Percentiles rank a stretch among this genome's conserved stretches.
These are phyloP conservation scores for Mycena metata DNA, from an alignment of 768 basidiomycete genomes.

Conservation along the genomic window DNA sequence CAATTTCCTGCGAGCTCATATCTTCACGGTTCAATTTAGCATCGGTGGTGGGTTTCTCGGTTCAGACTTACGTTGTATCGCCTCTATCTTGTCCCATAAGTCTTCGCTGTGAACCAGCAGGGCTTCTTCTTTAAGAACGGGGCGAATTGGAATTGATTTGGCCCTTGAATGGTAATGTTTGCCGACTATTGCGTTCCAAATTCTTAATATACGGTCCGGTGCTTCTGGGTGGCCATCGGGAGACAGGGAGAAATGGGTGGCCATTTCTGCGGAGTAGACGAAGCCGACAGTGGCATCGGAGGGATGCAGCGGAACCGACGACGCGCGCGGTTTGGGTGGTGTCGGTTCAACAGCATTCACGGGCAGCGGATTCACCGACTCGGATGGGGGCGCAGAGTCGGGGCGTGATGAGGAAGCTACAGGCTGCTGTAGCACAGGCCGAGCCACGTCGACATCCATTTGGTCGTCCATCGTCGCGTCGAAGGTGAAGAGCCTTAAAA, in stretches of 20 bases:
- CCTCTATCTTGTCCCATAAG: slow-evolving; percentile 92
- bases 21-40: slow-evolving; percentile 55
- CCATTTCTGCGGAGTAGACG: slow-evolving; percentile 91
- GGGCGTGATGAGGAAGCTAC: background rate
- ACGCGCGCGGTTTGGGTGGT: slow-evolving; percentile 48
- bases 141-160: slow-evolving; percentile 82
- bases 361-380: no score
- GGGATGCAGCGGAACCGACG: slow-evolving; percentile 57
- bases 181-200: slow-evolving; percentile 75
- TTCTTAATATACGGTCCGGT: slow-evolving; percentile 87
- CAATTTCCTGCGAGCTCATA: slow-evolving; percentile 81
- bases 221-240: slow-evolving; percentile 73
- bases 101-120: slow-evolving; percentile 91
- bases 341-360: no score
- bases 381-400: background rate
- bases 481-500: no score
- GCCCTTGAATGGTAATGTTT: slow-evolving; percentile 76
- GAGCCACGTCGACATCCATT: slow-evolving; percentile 31
- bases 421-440: no score
- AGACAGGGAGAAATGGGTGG: slow-evolving; percentile 72
- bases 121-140: slow-evolving; percentile 82
- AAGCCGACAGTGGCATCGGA: slow-evolving; percentile 76
- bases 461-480: slow-evolving; percentile 9
- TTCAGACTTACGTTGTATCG: slow-evolving; percentile 77
- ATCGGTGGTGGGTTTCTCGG: background rate